Percentiles rank a stretch among this genome's conserved stretches.
phyloP scores from a whole-genome alignment of 2,329 filamentous ascomycete genomes.

The Trichoderma semiorbis region DNA sequence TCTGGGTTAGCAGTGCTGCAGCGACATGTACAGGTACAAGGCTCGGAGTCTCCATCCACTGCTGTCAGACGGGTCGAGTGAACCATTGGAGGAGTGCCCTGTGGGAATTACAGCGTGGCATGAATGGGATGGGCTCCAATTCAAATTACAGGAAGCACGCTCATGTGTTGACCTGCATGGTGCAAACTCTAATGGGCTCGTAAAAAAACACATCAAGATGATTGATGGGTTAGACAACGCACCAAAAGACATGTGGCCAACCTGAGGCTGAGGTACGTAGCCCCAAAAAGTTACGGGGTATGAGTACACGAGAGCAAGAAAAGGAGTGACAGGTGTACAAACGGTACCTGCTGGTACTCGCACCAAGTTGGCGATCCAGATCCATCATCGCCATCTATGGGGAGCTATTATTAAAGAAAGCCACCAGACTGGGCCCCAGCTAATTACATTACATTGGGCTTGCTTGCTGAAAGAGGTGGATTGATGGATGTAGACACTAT shows the following conservation, averaged over 20 bases:
- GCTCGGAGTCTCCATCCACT: neutral
- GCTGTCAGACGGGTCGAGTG: constrained; percentile 3
- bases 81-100: neutral
- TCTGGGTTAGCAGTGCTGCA: neutral
- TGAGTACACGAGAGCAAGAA: neutral
- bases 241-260: neutral
- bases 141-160: constrained; percentile 6
- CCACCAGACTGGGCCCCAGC: neutral
- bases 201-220: neutral
- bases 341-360: neutral
- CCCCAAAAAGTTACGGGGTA: neutral
- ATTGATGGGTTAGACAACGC: neutral
- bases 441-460: neutral
- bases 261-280: neutral
- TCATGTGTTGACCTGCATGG: constrained; percentile 2
- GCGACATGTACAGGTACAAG: neutral
- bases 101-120: neutral
- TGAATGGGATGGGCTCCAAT: neutral
- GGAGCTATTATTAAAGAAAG: neutral
- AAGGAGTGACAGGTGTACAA: neutral
- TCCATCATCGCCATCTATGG: neutral
- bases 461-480: neutral
- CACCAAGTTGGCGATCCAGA: neutral
- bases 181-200: neutral
- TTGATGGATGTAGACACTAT: neutral